These are phyloP conservation scores for Casuarina equisetifolia DNA, from an alignment of 306 rosid species.

Conservation along the genomic window DNA sequence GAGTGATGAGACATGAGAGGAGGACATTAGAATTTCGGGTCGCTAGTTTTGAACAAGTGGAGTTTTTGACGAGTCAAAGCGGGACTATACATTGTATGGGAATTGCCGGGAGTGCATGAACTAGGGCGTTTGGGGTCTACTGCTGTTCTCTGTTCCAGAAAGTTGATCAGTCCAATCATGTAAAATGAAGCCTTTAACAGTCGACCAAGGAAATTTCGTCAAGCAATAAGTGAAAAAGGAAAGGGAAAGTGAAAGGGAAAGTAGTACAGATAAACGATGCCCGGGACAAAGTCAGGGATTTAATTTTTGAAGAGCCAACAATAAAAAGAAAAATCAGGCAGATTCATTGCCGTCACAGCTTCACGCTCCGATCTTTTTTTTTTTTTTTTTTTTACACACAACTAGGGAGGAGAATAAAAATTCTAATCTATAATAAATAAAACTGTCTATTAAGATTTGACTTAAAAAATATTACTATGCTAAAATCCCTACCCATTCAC, in stretches of 20 bases:
- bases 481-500: no score
- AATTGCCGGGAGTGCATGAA: neutral
- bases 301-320: no score
- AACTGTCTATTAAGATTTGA: no score
- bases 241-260: neutral
- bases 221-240: neutral
- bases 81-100: conserved; percentile 1
- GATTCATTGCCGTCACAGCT: no score
- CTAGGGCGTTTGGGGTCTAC: neutral
- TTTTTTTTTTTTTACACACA: no score
- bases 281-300: no score
- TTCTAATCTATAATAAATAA: no score
- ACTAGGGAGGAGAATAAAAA: no score
- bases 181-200: neutral
- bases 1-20: neutral
- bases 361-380: no score
- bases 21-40: neutral
- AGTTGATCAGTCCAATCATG: neutral
- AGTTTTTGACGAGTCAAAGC: neutral
- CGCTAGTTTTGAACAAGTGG: conserved; percentile 6
- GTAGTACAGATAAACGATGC: no score
- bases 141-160: neutral
- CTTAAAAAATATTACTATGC: no score
- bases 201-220: neutral
- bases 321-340: no score